phyloP scores from a whole-genome alignment of 805 yeast genomes.

The Priceomyces haplophilus region DNA sequence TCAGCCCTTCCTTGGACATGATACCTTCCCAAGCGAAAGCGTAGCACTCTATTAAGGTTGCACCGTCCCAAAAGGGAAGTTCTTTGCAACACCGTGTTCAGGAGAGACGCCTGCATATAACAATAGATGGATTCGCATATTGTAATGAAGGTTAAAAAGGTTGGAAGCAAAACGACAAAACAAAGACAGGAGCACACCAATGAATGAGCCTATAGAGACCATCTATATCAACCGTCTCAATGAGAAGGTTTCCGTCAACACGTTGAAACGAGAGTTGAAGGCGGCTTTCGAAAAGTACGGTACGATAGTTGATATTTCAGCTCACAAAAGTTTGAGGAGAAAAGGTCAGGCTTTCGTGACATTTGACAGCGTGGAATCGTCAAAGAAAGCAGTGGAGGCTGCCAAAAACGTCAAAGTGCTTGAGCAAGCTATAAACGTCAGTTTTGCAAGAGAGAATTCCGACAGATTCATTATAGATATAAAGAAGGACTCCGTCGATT shows the following conservation, averaged over 20 bases:
- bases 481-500: conserved; percentile 16
- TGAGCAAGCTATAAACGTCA: conserved; percentile 47
- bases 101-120: no score
- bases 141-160: no score
- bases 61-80: no score
- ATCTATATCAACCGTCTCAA: conserved; percentile 72
- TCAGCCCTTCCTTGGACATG: no score
- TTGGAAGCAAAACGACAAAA: background rate
- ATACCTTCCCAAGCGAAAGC: no score
- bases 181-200: background rate
- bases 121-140: no score
- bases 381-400: conserved; percentile 44
- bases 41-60: no score
- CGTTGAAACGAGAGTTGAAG: conserved; percentile 43
- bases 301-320: conserved; percentile 47
- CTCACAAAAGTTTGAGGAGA: conserved; percentile 60
- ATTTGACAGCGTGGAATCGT: conserved; percentile 40
- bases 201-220: conserved; percentile 21
- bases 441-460: conserved; percentile 42
- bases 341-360: conserved; percentile 84
- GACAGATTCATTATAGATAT: conserved; percentile 29
- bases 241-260: conserved; percentile 58
- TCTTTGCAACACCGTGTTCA: no score
- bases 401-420: conserved; percentile 42
- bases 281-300: conserved; percentile 46